These are phyloP conservation scores for Talaromyces liani DNA, from an alignment of 495 filamentous ascomycete species.

Conservation along the genomic window DNA sequence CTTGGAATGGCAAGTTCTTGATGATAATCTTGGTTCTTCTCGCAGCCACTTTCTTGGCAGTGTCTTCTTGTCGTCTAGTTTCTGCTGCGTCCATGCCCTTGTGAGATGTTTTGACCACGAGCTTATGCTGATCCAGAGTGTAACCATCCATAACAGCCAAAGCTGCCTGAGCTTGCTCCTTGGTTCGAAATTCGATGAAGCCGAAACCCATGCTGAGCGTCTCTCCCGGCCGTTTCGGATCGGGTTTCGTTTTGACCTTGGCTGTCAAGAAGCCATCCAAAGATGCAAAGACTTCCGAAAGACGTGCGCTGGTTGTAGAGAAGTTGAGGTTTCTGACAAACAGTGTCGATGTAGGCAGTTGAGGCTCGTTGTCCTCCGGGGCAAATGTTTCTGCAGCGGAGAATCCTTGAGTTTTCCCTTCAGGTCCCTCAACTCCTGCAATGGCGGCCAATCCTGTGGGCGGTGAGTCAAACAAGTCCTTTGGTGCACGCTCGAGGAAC, in stretches of 20 bases:
- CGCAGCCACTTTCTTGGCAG: slow-evolving; percentile 63
- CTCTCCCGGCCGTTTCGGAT: slow-evolving; percentile 76
- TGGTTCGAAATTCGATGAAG: slow-evolving; percentile 80
- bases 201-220: slow-evolving; percentile 93
- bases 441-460: slow-evolving; percentile 18
- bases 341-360: slow-evolving; percentile 63
- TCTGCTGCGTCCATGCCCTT: slow-evolving; percentile 80
- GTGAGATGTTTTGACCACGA: slow-evolving; percentile 77
- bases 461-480: slow-evolving; percentile 59
- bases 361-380: slow-evolving; percentile 42
- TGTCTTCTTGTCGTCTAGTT: slow-evolving; percentile 72
- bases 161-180: slow-evolving; percentile 69
- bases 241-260: slow-evolving; percentile 77
- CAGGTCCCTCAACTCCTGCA: slow-evolving; percentile 15
- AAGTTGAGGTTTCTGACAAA: slow-evolving; percentile 94
- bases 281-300: slow-evolving; percentile 67
- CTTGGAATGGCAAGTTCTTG: slow-evolving; percentile 97
- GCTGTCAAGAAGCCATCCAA: slow-evolving; percentile 82
- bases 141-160: slow-evolving; percentile 79
- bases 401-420: slow-evolving; percentile 36
- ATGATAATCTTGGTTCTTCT: slow-evolving; percentile 88
- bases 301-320: slow-evolving; percentile 64
- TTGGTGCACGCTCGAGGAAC: slow-evolving; percentile 90
- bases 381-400: slow-evolving; percentile 52
- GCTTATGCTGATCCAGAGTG: slow-evolving; percentile 74